phyloP scores from a whole-genome alignment of 2,329 filamentous ascomycete species.

The Thielaviopsis euricoi region DNA sequence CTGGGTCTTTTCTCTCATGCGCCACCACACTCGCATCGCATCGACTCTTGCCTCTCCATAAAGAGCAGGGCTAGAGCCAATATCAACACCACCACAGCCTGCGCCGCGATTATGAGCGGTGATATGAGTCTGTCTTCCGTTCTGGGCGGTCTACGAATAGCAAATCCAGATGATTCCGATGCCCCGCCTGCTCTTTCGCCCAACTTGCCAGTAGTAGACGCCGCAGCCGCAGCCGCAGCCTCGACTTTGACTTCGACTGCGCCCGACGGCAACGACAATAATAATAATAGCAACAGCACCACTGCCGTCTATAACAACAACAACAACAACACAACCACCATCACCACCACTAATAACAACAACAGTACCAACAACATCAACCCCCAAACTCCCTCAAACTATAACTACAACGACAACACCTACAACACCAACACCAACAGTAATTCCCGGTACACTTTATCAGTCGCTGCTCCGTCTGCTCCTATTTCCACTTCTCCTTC shows the following conservation, averaged over 20 bases:
- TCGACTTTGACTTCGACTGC: conserved; percentile 13
- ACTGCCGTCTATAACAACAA: no score
- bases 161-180: conserved; percentile 71
- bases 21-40: conserved; percentile 3
- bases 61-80: conserved; percentile 10
- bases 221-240: background rate
- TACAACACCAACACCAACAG: background rate
- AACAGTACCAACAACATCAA: background rate
- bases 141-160: conserved; percentile 86
- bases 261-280: conserved; percentile 1
- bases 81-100: conserved; percentile 4
- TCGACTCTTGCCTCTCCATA: conserved; percentile 8
- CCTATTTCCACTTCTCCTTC: background rate
- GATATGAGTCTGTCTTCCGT: conserved; percentile 85
- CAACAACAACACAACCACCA: conserved; percentile 13
- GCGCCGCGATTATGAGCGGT: conserved; percentile 52
- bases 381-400: background rate
- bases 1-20: conserved; percentile 10
- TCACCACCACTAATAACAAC: conserved; percentile 10
- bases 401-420: background rate
- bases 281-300: conserved; percentile 7
- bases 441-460: background rate
- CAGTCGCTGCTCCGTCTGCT: background rate
- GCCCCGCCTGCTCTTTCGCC: conserved; percentile 13
- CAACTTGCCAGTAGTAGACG: background rate